Evolutionary conservation across 768 basidiomycete genomes (phyloP), one percentile per base, ranked within the genome.

Genomic region (Leccinum obscurum): DNA sequence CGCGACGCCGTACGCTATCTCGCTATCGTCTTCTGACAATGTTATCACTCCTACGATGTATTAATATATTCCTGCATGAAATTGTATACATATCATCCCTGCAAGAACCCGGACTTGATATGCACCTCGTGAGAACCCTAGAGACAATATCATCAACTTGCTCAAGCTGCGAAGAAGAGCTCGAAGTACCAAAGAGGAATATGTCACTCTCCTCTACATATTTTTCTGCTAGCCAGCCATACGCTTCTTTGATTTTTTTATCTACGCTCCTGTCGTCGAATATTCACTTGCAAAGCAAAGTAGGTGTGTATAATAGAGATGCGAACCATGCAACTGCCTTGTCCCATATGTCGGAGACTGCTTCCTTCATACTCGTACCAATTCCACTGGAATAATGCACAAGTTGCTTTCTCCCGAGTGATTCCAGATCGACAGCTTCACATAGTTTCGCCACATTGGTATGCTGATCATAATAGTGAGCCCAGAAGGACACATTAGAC

Each of bases 351-450:
- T 71, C 62, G 4, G 44, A 58, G 15, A 60, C 28, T 3, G 48
- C 56, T 28, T 26, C 35, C 58, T 54, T 30, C 28, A 60, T 53
- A 15, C 68, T 64, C 1, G 75, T 76, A 8, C 74, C 75, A 20
- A 76, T 72, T 6, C 75, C 75, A 50, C 75, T 76, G 39, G 70
- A 67, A 48, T 76, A 76, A 35, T 71, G 76, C 4, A 72, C 72
- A 7, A 64, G 57, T 39, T 76, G 75, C 17, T 32, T 24, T 8
- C 17, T 14, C 28, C 28, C 7, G 8, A 56, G 39, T 30, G 67
- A 50, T 34, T 60, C 55, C 24, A 60, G 17, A 35, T 60, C 59
- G 5, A 75, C 51, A 14, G 30, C 14, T 2, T 34, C 52, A 8
- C 32, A 53, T 20, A 53, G 13, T 35, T 53, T 53, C 20, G 35